phyloP scores from a whole-genome alignment of 345 rosid genomes.

The Hevea brasiliensis region DNA sequence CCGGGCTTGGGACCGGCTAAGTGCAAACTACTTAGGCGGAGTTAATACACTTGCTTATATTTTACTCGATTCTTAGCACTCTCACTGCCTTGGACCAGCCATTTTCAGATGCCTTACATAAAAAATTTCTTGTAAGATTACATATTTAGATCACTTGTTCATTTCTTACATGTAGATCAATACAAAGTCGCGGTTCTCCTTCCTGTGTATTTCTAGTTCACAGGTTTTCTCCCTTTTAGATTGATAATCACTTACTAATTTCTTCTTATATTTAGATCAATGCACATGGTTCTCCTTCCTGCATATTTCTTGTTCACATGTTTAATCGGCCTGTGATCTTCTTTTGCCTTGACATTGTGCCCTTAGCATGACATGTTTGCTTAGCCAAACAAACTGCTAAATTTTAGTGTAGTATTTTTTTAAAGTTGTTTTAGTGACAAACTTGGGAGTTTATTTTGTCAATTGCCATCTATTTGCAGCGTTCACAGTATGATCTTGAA shows the following conservation, averaged over 20 bases:
- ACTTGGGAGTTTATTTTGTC: background rate
- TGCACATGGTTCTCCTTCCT: background rate
- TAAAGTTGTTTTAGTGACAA: background rate
- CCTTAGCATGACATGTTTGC: background rate
- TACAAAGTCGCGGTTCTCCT: background rate
- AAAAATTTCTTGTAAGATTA: too few species aligned
- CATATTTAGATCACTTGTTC: too few species aligned
- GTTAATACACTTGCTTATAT: too few species aligned
- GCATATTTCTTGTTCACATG: too few species aligned
- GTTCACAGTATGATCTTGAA: slow-evolving; percentile 74
- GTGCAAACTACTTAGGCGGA: too few species aligned
- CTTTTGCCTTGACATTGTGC: background rate
- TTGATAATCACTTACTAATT: background rate
- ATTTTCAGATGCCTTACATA: background rate
- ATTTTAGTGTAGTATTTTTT: background rate
- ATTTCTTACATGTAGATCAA: too few species aligned
- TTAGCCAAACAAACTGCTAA: background rate
- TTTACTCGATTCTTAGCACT: background rate
- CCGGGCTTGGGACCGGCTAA: too few species aligned
- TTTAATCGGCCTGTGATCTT: background rate
- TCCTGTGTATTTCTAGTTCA: background rate
- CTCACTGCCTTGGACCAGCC: background rate
- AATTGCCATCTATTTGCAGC: slow-evolving; percentile 43
- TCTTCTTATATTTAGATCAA: too few species aligned
- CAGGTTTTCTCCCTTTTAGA: background rate